Evolutionary conservation across 306 rosid genomes (phyloP), one percentile per base, ranked within the genome.

Genomic region (Castanospermum australe): DNA sequence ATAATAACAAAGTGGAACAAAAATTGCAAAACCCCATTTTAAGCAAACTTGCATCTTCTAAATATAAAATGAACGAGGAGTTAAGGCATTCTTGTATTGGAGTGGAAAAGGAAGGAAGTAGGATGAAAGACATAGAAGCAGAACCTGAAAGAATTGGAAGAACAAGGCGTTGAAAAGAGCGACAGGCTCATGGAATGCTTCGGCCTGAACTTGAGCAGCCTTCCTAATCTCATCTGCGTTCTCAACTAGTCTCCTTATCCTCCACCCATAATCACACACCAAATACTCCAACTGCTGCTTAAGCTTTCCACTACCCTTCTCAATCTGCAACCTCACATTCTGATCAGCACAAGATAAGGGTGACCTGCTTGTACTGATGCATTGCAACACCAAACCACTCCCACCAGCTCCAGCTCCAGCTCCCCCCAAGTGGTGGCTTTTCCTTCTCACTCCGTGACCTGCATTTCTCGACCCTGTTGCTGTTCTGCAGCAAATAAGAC

Each of bases 61-160:
- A 18, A 25, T 41, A 24, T 13, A 12, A 21, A 10, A 41, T 22
- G 52, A 21, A 66, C 17, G 20, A 5, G 38, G 18, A 30, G 30
- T 11, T 2, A 45, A 32, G 44, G 39, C 20, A 21, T 21, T 3
- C 11, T 5, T 67, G 77, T 30, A 18, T 66, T 18, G 36, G 2
- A 71, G 10, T 42, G 35, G 28, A 8, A 11, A 54, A n/a, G 1
- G 1, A 32, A 5, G 5, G 10, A n/a, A 11, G 4, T 1, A 10
- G 20, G 13, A 15, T 8, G 18, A 75, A 15, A 20, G n/a, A 10
- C 48, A 12, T 10, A 6, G 42, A 48, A 36, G 28, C 28, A 13
- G 39, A 64, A 94, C 97, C 98, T 87, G 82, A 76, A 94, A 94
- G 87, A 94, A 92, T 2, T 84, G 84, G 86, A 83, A 89, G 92